Evolutionary conservation across 495 filamentous ascomycete genomes (phyloP).

Genomic region (Tuber calosporum): DNA sequence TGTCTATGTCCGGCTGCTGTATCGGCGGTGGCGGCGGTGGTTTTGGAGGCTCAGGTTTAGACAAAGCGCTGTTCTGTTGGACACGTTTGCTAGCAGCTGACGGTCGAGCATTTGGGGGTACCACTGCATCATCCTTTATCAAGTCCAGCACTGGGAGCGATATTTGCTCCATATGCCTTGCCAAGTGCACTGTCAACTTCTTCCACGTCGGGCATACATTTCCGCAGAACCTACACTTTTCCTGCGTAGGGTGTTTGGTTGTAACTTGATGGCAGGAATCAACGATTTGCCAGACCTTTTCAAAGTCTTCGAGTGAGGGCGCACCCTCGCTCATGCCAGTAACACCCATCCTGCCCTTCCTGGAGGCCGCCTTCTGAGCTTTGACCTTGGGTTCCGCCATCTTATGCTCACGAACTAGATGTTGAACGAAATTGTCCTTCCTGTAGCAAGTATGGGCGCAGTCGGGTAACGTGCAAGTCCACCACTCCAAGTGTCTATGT

Average conservation of each 20-base stretch:
- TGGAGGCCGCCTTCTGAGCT: constrained; percentile 43
- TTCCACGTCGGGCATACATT: constrained; percentile 80
- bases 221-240: constrained; percentile 86
- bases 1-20: constrained; percentile 14
- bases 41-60: neutral
- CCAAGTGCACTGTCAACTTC: constrained; percentile 86
- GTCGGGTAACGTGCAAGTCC: constrained; percentile 74
- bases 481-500: constrained; percentile 88
- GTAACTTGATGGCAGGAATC: constrained; percentile 73
- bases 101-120: constrained; percentile 22
- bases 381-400: constrained; percentile 67
- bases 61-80: neutral
- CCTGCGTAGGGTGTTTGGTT: constrained; percentile 57
- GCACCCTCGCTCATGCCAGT: constrained; percentile 48
- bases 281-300: constrained; percentile 65
- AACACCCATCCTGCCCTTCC: constrained; percentile 51
- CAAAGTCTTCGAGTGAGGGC: constrained; percentile 51
- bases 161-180: constrained; percentile 95
- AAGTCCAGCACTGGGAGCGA: constrained; percentile 76
- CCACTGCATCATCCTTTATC: constrained; percentile 48
- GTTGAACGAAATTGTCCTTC: constrained; percentile 92
- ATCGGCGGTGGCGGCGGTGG: neutral
- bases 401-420: constrained; percentile 90
- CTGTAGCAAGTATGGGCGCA: constrained; percentile 81
- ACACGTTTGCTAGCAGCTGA: constrained; percentile 11